Evolutionary conservation across 2,329 filamentous ascomycete species (phyloP).

Genomic region (Ilyonectria destructans): DNA sequence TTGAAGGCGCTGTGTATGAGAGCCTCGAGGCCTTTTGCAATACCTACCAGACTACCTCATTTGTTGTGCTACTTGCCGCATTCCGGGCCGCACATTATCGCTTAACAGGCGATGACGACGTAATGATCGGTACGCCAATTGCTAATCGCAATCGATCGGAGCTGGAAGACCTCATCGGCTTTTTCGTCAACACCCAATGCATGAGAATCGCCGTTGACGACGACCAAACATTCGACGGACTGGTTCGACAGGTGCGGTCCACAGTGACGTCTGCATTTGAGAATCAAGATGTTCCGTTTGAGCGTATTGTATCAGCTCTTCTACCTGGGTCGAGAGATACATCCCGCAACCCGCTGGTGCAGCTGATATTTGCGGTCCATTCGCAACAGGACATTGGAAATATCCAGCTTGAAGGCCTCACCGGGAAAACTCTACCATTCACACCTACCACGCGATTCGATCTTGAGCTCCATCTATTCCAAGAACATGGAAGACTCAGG

Average conservation of each 20-base stretch:
- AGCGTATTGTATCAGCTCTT: slow-evolving; percentile 34
- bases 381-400: slow-evolving; percentile 42
- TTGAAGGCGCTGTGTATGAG: neutral
- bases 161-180: slow-evolving; percentile 42
- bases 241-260: slow-evolving; percentile 39
- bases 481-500: no score
- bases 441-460: no score
- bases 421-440: no score
- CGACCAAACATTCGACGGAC: slow-evolving; percentile 25
- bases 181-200: slow-evolving; percentile 48
- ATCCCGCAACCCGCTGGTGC: slow-evolving; percentile 36
- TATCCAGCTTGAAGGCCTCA: no score
- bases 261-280: slow-evolving; percentile 31
- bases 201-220: slow-evolving; percentile 38
- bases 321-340: slow-evolving; percentile 26
- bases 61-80: slow-evolving; percentile 37
- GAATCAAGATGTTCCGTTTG: slow-evolving; percentile 46
- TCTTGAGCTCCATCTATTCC: no score
- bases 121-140: slow-evolving; percentile 40
- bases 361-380: slow-evolving; percentile 36
- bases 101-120: slow-evolving; percentile 43
- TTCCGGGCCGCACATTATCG: slow-evolving; percentile 47
- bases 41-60: slow-evolving; percentile 28
- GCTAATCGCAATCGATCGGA: slow-evolving; percentile 39
- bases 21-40: neutral